Evolutionary conservation across 305 asterid genomes (phyloP), one percentile per base, ranked within the genome.

Genomic region (Fraxinus albicans): DNA sequence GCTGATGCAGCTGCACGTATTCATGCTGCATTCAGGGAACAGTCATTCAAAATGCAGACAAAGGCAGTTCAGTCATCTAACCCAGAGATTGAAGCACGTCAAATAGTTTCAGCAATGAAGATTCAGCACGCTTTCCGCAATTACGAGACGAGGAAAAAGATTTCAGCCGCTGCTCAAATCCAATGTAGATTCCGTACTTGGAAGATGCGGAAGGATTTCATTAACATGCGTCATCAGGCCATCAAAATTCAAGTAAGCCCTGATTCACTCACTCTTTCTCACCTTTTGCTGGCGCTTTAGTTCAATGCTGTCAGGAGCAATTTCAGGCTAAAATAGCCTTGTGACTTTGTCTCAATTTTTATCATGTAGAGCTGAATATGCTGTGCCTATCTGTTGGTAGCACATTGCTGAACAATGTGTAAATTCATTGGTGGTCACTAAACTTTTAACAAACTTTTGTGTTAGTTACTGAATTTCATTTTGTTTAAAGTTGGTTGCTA

Each of bases 1-100:
- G 99, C 99, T 76, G 99, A 93, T 90, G 99, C 99, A 33, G 99
- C 99, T 78, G 94, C 99, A 40, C 98, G 98, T 47, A 97, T 97
- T 83, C 99, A 95, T 79, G 82, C 97, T 78, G 99, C 99, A 78
- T 97, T 95, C 91, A 92, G 98, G 86, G 99, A 95, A 82, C 98
- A 86, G 38, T 86, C 99, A 5, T 79, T 91, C 88, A 93, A 91
- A 84, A 74, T 91, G 70, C 91, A 83, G 84, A 82, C 88, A 50
- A 13, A 79, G 76, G 92, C 81, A 8, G 92, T 90, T n/a, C 94
- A 92, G 88, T 79, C 90, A 9, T 86, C 89, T 17, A 92, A 89
- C 86, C 95, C 97, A 6, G 99, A 95, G 91, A 84, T 33, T 4
- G 99, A 97, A 85, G 99, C 98, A 81, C 94, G 93, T 19, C 82